Percentiles rank a stretch among this genome's conserved stretches.
phyloP scores from a whole-genome alignment of 2,329 filamentous ascomycete species.

The Colletotrichum sp. region DNA sequence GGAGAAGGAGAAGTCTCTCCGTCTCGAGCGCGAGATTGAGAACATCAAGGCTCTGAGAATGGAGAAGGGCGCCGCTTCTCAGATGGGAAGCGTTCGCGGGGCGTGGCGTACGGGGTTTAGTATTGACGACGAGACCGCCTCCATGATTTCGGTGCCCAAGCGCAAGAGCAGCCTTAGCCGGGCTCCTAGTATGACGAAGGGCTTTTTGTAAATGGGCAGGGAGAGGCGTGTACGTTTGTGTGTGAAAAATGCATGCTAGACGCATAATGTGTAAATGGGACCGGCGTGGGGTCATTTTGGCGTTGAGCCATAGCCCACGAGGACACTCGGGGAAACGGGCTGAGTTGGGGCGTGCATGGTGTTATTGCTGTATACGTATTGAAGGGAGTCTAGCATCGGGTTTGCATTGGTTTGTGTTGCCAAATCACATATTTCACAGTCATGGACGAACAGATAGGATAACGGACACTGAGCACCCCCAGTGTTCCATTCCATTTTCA shows the following conservation, averaged over 20 bases:
- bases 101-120: conserved; percentile 37
- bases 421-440: neutral
- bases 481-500: neutral
- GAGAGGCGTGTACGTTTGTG: neutral
- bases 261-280: conserved; percentile 16
- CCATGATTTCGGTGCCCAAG: conserved; percentile 60
- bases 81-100: conserved; percentile 32
- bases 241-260: neutral
- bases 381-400: neutral
- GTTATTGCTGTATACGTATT: conserved; percentile 6
- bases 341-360: conserved; percentile 5
- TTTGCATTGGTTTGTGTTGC: conserved; percentile 1
- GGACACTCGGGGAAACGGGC: neutral
- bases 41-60: conserved; percentile 79
- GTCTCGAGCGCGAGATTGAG: conserved; percentile 88
- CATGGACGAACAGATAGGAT: neutral
- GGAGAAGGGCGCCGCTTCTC: conserved; percentile 55
- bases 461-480: neutral
- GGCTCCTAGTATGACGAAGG: conserved; percentile 75
- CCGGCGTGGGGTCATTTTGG: neutral
- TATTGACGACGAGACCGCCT: conserved; percentile 44
- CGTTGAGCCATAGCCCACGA: conserved; percentile 1
- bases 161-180: conserved; percentile 71
- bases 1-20: conserved; percentile 80
- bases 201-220: conserved; percentile 64